Conservation (phyloP, 2,329 filamentous ascomycete genomes). For the Sphaerulina vaccinii region DNA sequence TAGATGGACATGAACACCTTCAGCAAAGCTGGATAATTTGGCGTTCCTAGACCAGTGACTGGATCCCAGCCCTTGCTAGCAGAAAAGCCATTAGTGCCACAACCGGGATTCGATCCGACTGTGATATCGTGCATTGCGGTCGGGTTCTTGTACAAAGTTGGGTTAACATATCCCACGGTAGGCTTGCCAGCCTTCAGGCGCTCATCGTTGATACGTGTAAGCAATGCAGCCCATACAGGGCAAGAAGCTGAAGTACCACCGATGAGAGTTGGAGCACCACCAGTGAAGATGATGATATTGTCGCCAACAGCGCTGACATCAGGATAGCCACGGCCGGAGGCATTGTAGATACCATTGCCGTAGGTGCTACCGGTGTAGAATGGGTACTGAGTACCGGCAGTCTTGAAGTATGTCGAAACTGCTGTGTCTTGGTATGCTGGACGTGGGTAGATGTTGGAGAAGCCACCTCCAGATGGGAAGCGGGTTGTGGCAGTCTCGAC, state of each 20-base stretch:
- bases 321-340: conserved; percentile 40
- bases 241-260: conserved; percentile 32
- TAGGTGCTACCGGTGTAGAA: conserved; percentile 51
- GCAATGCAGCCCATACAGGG: conserved; percentile 29
- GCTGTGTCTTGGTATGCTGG: conserved; percentile 41
- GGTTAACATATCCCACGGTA: conserved; percentile 35
- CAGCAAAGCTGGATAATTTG: conserved; percentile 26
- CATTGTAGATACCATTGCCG: conserved; percentile 43
- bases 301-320: conserved; percentile 41
- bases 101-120: conserved; percentile 37
- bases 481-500: conserved; percentile 43
- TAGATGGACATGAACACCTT: conserved; percentile 21
- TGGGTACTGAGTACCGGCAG: conserved; percentile 30
- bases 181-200: conserved; percentile 29
- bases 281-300: conserved; percentile 29
- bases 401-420: conserved; percentile 39
- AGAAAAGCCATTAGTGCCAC: conserved; percentile 31
- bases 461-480: conserved; percentile 45
- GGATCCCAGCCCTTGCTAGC: conserved; percentile 35
- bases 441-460: conserved; percentile 38
- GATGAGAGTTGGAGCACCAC: conserved; percentile 24
- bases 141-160: conserved; percentile 43
- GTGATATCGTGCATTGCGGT: conserved; percentile 40
- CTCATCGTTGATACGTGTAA: conserved; percentile 35
- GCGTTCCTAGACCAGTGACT: conserved; percentile 26